A percentile compares a stretch with the other conserved stretches of the same genome.
Conservation (phyloP, 2,329 filamentous ascomycete genomes). For the Cladophialophora exuberans region DNA sequence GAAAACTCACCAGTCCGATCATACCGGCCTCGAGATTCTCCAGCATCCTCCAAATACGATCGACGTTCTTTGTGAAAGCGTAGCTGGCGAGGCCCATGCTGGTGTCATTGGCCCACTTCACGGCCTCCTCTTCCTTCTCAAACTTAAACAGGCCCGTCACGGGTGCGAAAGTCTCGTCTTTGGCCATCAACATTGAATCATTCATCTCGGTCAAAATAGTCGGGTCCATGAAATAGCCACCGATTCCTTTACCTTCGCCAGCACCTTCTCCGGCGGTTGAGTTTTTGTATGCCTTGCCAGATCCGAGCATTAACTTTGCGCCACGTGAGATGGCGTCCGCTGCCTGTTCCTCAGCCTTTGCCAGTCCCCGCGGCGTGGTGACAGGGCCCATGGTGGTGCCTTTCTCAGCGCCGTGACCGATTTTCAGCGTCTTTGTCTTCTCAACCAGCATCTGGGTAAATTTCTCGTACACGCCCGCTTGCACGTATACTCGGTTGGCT, state of each 20-base stretch:
- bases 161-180: constrained; percentile 69
- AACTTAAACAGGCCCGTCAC: constrained; percentile 67
- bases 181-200: constrained; percentile 59
- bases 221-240: constrained; percentile 71
- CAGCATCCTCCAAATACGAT: constrained; percentile 66
- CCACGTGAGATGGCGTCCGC: constrained; percentile 66
- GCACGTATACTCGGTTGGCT: constrained; percentile 51
- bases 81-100: constrained; percentile 57
- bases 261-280: constrained; percentile 55
- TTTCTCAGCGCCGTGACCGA: constrained; percentile 62
- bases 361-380: constrained; percentile 59
- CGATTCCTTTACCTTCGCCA: constrained; percentile 44
- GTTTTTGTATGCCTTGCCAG: constrained; percentile 43
- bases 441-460: constrained; percentile 60
- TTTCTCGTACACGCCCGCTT: constrained; percentile 50
- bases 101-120: constrained; percentile 43
- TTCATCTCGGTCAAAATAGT: constrained; percentile 66
- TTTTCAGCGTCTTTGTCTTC: constrained; percentile 55
- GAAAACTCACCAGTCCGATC: constrained; percentile 61
- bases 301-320: constrained; percentile 66
- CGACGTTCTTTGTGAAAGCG: constrained; percentile 69
- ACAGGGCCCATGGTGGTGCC: constrained; percentile 64
- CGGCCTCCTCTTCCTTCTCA: constrained; percentile 67
- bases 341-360: constrained; percentile 62
- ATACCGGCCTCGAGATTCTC: constrained; percentile 71